Evolutionary conservation across 257 asterid genomes (phyloP), one percentile per base, ranked within the genome.

Genomic region (Plantago ovata): DNA sequence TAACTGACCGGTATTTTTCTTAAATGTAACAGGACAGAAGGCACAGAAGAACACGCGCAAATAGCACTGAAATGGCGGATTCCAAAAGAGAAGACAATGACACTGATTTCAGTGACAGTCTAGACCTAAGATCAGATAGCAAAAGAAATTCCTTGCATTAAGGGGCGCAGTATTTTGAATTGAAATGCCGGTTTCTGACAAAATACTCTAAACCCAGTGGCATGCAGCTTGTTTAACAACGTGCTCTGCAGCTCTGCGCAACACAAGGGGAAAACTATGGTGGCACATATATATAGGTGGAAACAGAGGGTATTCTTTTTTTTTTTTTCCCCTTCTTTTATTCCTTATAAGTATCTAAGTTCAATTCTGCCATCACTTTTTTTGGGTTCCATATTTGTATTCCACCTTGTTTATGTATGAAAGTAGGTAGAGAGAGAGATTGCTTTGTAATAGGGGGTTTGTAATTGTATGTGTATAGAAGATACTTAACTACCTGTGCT

Each of bases 41-140:
- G 81, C 86, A 80, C 64, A 70, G 95, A 70, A 83, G 68, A 75
- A 63, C 82, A 24, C 87, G 83, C 65, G 83, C 89, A 16, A 78
- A 72, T 52, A 82, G 89, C 76, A 71, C 38, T 6, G 95, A 85
- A 74, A 69, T 75, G 41, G n/a, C n/a, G n/a, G 98, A 91, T 36
- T 41, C 80, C 14, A 84, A 83, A 53, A 61, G 66, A 40, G 83
- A 77, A 15, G 88, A 62, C 66, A 81, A 73, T 7, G 96, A 84
- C 78, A 81, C 89, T 12, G 98, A 87, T 76, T 84, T 76, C 71
- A 87, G 96, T 28, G 95, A 83, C 73, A 75, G 72, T 57, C 87
- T 74, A 61, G 95, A 88, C 64, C 56, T 73, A 45, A 69, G 64
- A 71, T 19, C 78, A 19, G 84, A 74, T n/a, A 68, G 72, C 72